These are phyloP conservation scores for Dictyophora rubrovolvata DNA, from an alignment of 768 basidiomycete genomes.

Conservation along the genomic window DNA sequence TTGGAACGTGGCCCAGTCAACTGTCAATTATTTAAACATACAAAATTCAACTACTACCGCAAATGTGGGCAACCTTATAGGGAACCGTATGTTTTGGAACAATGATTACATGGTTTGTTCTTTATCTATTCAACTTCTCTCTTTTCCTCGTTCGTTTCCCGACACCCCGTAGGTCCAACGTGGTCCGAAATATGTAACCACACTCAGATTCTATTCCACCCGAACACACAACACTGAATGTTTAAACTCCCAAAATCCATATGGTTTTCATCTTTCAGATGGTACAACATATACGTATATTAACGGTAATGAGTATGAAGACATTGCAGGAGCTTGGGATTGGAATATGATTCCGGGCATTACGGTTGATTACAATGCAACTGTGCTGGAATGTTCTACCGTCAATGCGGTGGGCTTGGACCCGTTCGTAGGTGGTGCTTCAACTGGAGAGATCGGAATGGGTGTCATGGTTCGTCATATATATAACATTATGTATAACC, in stretches of 20 bases:
- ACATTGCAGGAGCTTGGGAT: slow-evolving; percentile 64
- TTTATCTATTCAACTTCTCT: neutral
- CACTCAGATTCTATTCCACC: slow-evolving; percentile 52
- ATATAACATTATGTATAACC: too few relatives aligned
- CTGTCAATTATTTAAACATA: slow-evolving; percentile 29
- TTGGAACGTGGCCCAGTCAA: slow-evolving; percentile 38
- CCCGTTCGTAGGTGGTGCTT: slow-evolving; percentile 58
- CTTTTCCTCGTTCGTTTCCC: neutral
- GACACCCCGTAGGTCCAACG: slow-evolving; percentile 62
- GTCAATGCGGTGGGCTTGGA: slow-evolving; percentile 38
- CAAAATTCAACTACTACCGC: slow-evolving; percentile 29
- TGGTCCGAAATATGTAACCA: slow-evolving; percentile 46
- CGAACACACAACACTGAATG: slow-evolving; percentile 57
- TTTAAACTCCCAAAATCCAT: slow-evolving; percentile 51
- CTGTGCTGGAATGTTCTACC: slow-evolving; percentile 37
- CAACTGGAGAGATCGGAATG: slow-evolving; percentile 44
- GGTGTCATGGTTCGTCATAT: slow-evolving; percentile 37
- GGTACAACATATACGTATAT: slow-evolving; percentile 57
- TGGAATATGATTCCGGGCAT: slow-evolving; percentile 72
- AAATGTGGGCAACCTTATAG: slow-evolving; percentile 42
- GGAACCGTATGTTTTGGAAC: slow-evolving; percentile 56
- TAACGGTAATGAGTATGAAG: slow-evolving; percentile 59
- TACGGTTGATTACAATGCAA: slow-evolving; percentile 53
- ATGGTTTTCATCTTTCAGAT: slow-evolving; percentile 62
- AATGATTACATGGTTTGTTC: slow-evolving; percentile 57